Percentiles rank a stretch among this genome's conserved stretches.
phyloP scores from a whole-genome alignment of 2,329 filamentous ascomycete species.

The Pseudocercospora crystallina region DNA sequence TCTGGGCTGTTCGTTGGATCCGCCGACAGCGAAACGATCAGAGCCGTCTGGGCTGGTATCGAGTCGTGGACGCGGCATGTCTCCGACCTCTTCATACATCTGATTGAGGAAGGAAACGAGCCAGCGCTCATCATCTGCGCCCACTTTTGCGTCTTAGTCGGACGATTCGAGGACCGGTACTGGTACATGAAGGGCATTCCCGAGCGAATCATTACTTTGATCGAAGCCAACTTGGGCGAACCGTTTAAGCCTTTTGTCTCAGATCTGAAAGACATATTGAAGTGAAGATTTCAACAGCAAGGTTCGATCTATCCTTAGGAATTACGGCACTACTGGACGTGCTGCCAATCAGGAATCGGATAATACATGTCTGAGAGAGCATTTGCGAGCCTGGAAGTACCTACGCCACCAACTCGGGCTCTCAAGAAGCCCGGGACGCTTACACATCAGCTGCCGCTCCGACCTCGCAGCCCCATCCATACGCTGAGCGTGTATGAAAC shows the following conservation, averaged over 20 bases:
- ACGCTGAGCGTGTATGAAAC: no score
- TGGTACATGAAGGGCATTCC: slow-evolving; percentile 11
- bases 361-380: no score
- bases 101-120: slow-evolving; percentile 4
- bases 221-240: slow-evolving; percentile 10
- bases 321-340: no score
- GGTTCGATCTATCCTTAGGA: no score
- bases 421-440: no score
- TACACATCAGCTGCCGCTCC: no score
- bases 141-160: slow-evolving; percentile 10
- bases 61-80: slow-evolving; percentile 13
- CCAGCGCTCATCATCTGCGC: slow-evolving; percentile 13
- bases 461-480: no score
- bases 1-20: neutral
- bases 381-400: no score
- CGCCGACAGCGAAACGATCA: slow-evolving; percentile 1
- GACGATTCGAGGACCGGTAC: slow-evolving; percentile 9
- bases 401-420: no score
- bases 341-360: no score
- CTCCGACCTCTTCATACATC: slow-evolving; percentile 8
- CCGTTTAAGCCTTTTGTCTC: slow-evolving; percentile 8
- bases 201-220: slow-evolving; percentile 6
- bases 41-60: slow-evolving; percentile 9
- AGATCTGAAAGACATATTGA: slow-evolving; percentile 7
- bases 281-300: neutral